phyloP scores from a whole-genome alignment of 2,329 filamentous ascomycete species.

The Rachicladosporium sp. region DNA sequence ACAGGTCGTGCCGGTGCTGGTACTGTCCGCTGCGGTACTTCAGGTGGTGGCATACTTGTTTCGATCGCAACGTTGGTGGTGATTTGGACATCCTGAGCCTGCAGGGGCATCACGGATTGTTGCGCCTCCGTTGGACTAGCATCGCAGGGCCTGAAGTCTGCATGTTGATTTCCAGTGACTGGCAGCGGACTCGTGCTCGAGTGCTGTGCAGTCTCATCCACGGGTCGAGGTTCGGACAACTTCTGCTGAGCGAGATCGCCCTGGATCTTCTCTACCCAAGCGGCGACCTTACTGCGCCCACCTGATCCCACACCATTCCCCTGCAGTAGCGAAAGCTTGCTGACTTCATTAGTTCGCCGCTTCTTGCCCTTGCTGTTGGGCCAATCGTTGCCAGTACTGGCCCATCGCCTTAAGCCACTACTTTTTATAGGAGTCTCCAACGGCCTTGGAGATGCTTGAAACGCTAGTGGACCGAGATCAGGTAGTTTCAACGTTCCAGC shows the following conservation, averaged over 20 bases:
- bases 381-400: conserved; percentile 39
- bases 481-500: conserved; percentile 27
- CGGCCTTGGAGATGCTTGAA: conserved; percentile 35
- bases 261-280: conserved; percentile 33
- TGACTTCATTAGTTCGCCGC: conserved; percentile 23
- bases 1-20: too few species aligned
- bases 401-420: conserved; percentile 37
- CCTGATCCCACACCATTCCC: conserved; percentile 20
- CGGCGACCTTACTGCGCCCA: conserved; percentile 21
- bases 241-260: conserved; percentile 29
- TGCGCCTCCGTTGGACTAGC: too few species aligned
- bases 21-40: too few species aligned
- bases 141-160: too few species aligned
- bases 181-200: conserved; percentile 38
- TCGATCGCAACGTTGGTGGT: too few species aligned
- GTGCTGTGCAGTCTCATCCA: conserved; percentile 14
- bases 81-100: too few species aligned
- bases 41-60: too few species aligned
- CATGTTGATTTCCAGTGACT: conserved; percentile 13
- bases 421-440: conserved; percentile 32
- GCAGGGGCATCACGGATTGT: too few species aligned
- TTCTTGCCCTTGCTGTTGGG: conserved; percentile 30
- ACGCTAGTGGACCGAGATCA: conserved; percentile 32
- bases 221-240: conserved; percentile 2
- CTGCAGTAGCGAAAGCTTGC: conserved; percentile 24